Conservation (phyloP, 2,329 filamentous ascomycete species). For the Microdochium nivale region DNA sequence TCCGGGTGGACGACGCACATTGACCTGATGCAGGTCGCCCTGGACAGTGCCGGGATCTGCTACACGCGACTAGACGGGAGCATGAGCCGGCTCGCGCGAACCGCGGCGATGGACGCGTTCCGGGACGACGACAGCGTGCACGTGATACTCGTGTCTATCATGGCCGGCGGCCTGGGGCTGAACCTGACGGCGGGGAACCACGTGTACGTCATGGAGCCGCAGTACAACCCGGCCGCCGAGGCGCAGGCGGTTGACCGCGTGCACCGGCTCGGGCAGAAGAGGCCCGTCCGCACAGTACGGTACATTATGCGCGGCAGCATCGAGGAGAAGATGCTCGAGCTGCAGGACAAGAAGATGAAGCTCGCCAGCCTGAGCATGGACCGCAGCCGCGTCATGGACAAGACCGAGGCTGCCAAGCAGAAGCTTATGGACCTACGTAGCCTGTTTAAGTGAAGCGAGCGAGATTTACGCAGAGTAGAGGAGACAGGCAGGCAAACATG, state of each 20-base stretch:
- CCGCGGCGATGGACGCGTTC: conserved; percentile 68
- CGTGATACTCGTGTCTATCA: conserved; percentile 86
- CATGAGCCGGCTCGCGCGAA: conserved; percentile 70
- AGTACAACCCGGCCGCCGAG: conserved; percentile 93
- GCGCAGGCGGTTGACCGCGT: conserved; percentile 92
- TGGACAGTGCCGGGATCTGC: conserved; percentile 56
- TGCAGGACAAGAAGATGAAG: conserved; percentile 90
- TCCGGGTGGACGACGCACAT: conserved; percentile 94
- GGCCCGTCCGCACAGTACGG: conserved; percentile 77
- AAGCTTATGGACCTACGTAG: conserved; percentile 50
- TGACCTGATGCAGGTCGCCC: conserved; percentile 79
- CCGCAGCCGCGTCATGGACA: conserved; percentile 33
- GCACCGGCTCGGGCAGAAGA: conserved; percentile 80
- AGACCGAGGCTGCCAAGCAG: conserved; percentile 55
- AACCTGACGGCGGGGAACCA: conserved; percentile 81
- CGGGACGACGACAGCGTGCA: conserved; percentile 61
- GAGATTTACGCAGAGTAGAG: neutral
- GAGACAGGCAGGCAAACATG: too few species aligned
- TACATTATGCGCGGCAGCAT: conserved; percentile 90
- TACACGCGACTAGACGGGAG: conserved; percentile 84
- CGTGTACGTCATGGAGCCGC: conserved; percentile 96
- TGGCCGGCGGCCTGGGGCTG: conserved; percentile 82
- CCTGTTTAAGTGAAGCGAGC: conserved; percentile 38
- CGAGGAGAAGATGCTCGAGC: conserved; percentile 83
- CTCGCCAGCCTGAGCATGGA: conserved; percentile 83